Base-by-base conservation (phyloP, 306 rosid species). In the Argentina anserina region DNA sequence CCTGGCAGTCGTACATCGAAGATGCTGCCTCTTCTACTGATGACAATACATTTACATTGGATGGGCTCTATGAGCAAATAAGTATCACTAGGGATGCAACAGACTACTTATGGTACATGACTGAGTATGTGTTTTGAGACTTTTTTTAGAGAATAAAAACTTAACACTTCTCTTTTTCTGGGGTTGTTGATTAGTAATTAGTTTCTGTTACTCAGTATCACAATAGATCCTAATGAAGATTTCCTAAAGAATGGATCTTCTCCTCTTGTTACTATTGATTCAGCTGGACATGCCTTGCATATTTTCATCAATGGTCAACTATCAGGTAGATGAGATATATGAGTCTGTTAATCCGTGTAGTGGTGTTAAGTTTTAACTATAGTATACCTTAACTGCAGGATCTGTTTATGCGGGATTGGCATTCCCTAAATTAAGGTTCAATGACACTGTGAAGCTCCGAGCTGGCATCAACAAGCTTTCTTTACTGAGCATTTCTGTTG, bases 41-140 rank as follows among this genome's bases (percentile, higher is more conserved):
- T 11, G 74, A 78, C 28, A 94, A 78, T 79, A 7, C 90, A 69
- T 68, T 83, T 31, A 79, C 88, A 31, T 71, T 83, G 72, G 53
- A 84, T 49, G 91, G 95, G 56, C 83, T 94, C 62, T 67, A 77
- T 85, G 99, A 94, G 73, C 99, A 94, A 82, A 46, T 89, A 64
- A 79, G 76, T 81, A 21, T 89, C 80, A 94, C 99, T 25, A 61
- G 88, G 77, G 99, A 94, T 79, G 52, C 81, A 7, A 84, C 97
- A 20, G 97, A 94, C 81, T 94, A 94, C 84, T 78, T 94, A 86
- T 94, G 99, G 99, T 94, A 94, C 75, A 78, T 86, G 96, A 88
- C 97, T 65, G 99, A 94, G 98, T 94, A 81, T 88, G 98, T 81
- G 70, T 61, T 71, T 34, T 50, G 52, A 26, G 63, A 36, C 20